Evolutionary conservation across 2,329 filamentous ascomycete species (phyloP), one percentile per base, ranked within the genome.

Genomic region (Hypoxylon sp.): DNA sequence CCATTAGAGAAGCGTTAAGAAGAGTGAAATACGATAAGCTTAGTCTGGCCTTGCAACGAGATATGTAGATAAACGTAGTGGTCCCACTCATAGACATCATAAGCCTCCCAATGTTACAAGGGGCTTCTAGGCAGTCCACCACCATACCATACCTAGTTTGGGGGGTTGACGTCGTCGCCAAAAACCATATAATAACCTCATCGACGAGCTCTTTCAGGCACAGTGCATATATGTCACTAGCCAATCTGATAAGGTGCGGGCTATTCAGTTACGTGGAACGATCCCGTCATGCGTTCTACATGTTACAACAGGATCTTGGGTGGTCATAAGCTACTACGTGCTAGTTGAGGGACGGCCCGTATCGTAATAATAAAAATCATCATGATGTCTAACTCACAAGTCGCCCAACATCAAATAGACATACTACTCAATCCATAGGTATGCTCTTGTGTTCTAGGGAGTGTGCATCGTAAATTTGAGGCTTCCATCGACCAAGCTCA

Each of bases 381-480:
- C 14, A 36, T 36, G 21, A 43, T 30, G 51, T 28, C 23, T 23
- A 43, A 41, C 36, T 25, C 25, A 13, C 10, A 19, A 55, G 41
- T 28, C 30, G 9, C 21, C 17, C 11, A 32, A 34, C 53, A 14
- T 23, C 38, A 19, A 43, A 17, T 2, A 21, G 38, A 45, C 41
- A n/a, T 7, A 55, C 36, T 43, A 28, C 7, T 23, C 41, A 17
- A 23, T 46, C 41, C 38, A 56, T 45, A n/a, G n/a, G n/a, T n/a
- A 21, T 21, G 25, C 28, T 55, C 34, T 23, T 43, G 52, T 53
- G 32, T 23, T 19, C 32, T 11, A 14, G 28, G 28, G 17, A 30
- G 19, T n/a, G 45, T 30, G 50, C n/a, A 43, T 55, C 52, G 38
- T 32, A 36, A 19, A 45, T 17, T 17, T 32, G 17, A 43, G 32